Base-by-base conservation (phyloP, 495 filamentous ascomycete species). In the Tuber melanosporum region DNA sequence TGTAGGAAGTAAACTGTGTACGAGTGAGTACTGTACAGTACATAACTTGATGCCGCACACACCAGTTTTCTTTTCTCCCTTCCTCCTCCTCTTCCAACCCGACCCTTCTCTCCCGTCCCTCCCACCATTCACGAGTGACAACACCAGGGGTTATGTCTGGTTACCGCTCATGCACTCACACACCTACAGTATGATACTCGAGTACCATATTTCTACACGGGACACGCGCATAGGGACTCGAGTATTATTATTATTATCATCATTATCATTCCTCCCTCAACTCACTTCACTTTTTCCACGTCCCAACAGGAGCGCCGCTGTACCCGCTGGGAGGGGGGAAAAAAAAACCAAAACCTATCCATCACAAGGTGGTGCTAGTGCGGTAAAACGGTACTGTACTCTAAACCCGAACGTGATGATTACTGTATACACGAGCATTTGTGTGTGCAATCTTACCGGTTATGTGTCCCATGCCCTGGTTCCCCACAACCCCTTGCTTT, bases 401-500 rank as follows among this genome's bases (percentile, higher is more conserved):
- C 32, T 32, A 41, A 41, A 41, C 52, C 26, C 52, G 7, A 62
- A 66, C 57, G 57, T 66, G 57, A 66, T 36, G 26, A 66, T 66
- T 36, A 36, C 57, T 66, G 26, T 66, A 4, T 32, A n/a, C 32
- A 62, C n/a, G 52, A 12, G 52, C n/a, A 32, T n/a, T 41, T 41
- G 39, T 41, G 39, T 41, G 39, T 43, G 42, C 42, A 43, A 43
- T 43, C 42, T 43, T 43, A 41, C 39, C 39, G 39, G 39, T 41
- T 41, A 41, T 43, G 32, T 36, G 57, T 12, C 32, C 57, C 57
- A 66, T 66, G 57, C 57, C n/a, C 57, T 32, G 32, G 14, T 66
- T 36, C 57, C 57, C 57, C 57, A 66, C 36, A 26, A 66, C 57
- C 26, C 57, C 57, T 66, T 66, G 57, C 26, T 66, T 66, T 66